Conservation (phyloP, 352 stramenopile genomes). For the Hyaloperonospora brassicae region DNA sequence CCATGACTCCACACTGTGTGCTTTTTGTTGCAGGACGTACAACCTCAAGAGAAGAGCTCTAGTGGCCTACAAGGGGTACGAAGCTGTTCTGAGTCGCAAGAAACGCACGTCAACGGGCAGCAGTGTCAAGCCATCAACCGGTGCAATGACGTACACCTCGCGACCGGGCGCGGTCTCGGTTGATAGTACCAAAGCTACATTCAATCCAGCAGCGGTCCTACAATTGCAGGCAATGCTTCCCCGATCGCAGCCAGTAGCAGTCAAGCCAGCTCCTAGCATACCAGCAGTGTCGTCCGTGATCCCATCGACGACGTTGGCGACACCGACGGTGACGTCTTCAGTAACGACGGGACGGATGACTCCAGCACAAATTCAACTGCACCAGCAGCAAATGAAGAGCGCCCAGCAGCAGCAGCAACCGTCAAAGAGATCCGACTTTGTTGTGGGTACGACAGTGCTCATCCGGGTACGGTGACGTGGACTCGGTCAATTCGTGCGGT, state of each 20-base stretch:
- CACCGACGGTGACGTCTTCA: constrained; percentile 14
- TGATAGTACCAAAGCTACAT: constrained; percentile 8
- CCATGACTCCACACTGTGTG: constrained; percentile 9
- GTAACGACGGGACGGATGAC: constrained; percentile 20
- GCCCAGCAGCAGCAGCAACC: constrained; percentile 21
- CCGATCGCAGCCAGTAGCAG: constrained; percentile 17
- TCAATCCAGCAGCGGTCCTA: constrained; percentile 29
- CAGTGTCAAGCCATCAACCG: constrained; percentile 20
- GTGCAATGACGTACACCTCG: constrained; percentile 20
- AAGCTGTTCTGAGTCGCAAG: constrained; percentile 65
- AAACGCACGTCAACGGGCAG: constrained; percentile 37
- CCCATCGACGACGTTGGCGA: constrained; percentile 21
- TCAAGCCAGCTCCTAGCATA: constrained; percentile 27
- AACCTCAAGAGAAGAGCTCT: constrained; percentile 63
- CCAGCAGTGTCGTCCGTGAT: constrained; percentile 18
- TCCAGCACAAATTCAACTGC: constrained; percentile 23
- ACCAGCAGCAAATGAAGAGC: constrained; percentile 34
- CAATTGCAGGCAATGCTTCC: constrained; percentile 29
- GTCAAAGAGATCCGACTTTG: constrained; percentile 52
- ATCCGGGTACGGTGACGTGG: constrained; percentile 42
- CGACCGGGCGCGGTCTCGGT: constrained; percentile 15
- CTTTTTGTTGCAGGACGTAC: constrained; percentile 31
- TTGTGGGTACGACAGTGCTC: constrained; percentile 52
- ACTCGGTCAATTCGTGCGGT: not conserved
- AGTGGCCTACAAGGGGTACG: constrained; percentile 57